Evolutionary conservation across 306 rosid genomes (phyloP).

Genomic region (Inga leiocalycina): DNA sequence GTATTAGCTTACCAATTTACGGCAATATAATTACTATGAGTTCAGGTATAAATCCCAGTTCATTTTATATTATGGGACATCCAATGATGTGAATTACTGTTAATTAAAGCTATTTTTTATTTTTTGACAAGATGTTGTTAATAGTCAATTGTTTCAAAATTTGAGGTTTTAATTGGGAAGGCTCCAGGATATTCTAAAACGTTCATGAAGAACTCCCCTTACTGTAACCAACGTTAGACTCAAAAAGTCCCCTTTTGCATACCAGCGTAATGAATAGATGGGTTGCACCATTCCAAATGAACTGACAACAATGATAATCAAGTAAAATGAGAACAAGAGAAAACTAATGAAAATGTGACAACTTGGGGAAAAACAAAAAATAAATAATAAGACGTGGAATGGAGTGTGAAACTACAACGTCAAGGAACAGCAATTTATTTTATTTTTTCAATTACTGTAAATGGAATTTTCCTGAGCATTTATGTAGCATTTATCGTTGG

Average conservation of each 20-base stretch:
- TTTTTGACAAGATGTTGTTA: background rate
- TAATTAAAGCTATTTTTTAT: background rate
- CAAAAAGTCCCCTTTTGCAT: background rate
- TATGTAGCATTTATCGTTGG: background rate
- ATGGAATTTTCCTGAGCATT: background rate
- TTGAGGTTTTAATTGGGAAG: background rate
- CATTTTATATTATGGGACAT: background rate
- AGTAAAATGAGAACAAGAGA: background rate
- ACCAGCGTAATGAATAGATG: background rate
- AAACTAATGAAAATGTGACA: background rate
- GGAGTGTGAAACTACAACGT: background rate
- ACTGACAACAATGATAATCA: background rate
- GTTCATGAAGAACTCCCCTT: background rate
- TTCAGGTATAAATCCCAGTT: background rate
- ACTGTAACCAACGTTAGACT: background rate
- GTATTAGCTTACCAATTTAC: background rate
- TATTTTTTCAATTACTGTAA: background rate
- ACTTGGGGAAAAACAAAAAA: background rate
- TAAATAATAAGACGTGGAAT: background rate
- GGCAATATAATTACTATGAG: background rate
- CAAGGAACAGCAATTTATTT: background rate
- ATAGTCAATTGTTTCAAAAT: background rate
- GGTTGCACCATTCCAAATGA: background rate
- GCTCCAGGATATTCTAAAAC: conserved; percentile 1
- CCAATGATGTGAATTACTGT: conserved; percentile 6